phyloP scores from a whole-genome alignment of 23 red algal species.

The Gracilaria domingensis region DNA sequence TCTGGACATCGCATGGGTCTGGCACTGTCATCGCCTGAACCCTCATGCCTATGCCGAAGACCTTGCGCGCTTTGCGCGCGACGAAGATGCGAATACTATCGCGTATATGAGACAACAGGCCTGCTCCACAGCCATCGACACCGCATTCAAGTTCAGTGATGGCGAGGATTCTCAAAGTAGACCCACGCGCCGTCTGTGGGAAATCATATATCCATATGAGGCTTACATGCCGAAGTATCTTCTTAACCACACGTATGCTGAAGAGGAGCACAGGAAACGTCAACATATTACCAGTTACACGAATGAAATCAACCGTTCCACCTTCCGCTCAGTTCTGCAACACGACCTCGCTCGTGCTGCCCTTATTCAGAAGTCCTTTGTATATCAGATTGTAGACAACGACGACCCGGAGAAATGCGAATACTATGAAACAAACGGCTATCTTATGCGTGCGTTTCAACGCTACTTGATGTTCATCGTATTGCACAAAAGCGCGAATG shows the following conservation, averaged over 20 bases:
- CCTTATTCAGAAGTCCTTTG: constrained; percentile 61
- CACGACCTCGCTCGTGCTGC: constrained; percentile 54
- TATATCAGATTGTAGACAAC: constrained; percentile 75
- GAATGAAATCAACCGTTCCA: constrained; percentile 54
- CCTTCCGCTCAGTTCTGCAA: constrained; percentile 59
- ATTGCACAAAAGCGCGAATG: constrained; percentile 48
- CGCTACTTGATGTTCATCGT: constrained; percentile 68
- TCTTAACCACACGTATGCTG: constrained; percentile 37
- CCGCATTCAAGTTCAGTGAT: constrained; percentile 75
- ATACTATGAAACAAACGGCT: constrained; percentile 59
- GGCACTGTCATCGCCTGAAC: constrained; percentile 75
- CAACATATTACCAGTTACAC: constrained; percentile 64
- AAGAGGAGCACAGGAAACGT: constrained; percentile 54
- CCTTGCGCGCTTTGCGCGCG: constrained; percentile 53
- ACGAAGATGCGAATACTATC: background rate
- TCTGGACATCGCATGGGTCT: constrained; percentile 84
- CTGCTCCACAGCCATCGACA: constrained; percentile 37
- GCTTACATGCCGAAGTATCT: constrained; percentile 71
- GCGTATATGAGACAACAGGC: constrained; percentile 2
- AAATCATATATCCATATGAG: constrained; percentile 75
- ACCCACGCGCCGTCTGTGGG: constrained; percentile 71
- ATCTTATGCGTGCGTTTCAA: constrained; percentile 66
- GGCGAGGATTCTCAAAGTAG: constrained; percentile 80
- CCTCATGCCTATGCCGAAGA: constrained; percentile 58
- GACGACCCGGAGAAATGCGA: constrained; percentile 57